Base-by-base conservation (phyloP, 495 filamentous ascomycete genomes). In the Podospora tetraspora region DNA sequence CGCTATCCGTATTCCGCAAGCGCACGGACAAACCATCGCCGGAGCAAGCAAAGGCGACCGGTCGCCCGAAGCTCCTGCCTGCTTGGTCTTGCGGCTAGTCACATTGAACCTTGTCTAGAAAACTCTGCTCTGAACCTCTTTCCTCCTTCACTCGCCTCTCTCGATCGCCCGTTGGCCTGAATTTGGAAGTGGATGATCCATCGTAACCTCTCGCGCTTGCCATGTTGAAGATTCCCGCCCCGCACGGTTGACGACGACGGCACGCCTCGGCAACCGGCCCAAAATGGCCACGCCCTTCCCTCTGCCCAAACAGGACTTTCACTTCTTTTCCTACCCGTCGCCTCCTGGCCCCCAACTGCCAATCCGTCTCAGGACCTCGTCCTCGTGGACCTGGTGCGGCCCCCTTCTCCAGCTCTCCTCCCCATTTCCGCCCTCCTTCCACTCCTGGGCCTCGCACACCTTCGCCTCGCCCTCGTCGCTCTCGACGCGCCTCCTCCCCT, bases 401-500 rank as follows among this genome's bases (percentile, higher is more conserved):
- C 16, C 43, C 8, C 43, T 52, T 8, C 43, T 52, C 19, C 16
- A 5, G 2, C 43, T 52, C 16, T 2, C 43, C 43, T 52, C 43
- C 43, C 43, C 43, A 1, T 52, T 52, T n/a, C 43, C 43, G 43
- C 43, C 43, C 19, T 52, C 43, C 43, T 52, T 52, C 43, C 43
- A 52, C 16, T 52, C 43, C 43, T 52, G 43, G 43, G 43, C 43
- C 43, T 19, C 43, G 19, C 16, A 19, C 43, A 52, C 43, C 6
- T 52, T 52, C 7, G 16, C 8, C 6, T n/a, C 19, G 19, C 43
- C 43, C 43, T n/a, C 43, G 43, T 52, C 43, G 4, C 43, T 52
- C 43, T 19, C 43, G 43, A 5, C 43, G 6, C 43, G 43, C 43
- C 66, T 79, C 16, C 63, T 73, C 59, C 75, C 74, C 7, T 70